These are phyloP conservation scores for Sporothrix luriei DNA, from an alignment of 2,329 filamentous ascomycete genomes.

Conservation along the genomic window DNA sequence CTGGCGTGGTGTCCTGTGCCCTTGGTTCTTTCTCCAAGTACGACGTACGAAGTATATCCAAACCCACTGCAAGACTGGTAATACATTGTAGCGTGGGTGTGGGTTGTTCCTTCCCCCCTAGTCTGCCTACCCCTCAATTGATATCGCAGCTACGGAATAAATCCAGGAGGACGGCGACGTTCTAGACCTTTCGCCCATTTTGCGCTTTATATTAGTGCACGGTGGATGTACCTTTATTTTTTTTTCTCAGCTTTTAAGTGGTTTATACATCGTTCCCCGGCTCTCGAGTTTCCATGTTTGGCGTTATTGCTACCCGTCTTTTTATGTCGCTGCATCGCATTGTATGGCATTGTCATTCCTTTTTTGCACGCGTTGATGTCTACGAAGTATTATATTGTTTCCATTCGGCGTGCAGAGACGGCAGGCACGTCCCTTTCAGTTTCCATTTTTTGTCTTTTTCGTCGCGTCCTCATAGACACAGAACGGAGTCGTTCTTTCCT, in stretches of 20 bases:
- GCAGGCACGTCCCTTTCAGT: constrained; percentile 12
- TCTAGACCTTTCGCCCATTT: constrained; percentile 32
- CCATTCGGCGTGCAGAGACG: constrained; percentile 22
- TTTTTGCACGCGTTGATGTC: constrained; percentile 7
- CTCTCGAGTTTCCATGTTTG: constrained; percentile 24
- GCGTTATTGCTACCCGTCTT: constrained; percentile 21
- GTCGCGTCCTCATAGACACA: constrained; percentile 9
- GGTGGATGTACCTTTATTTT: constrained; percentile 27
- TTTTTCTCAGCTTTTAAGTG: constrained; percentile 14
- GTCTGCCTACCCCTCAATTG: constrained; percentile 33
- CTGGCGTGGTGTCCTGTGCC: neutral
- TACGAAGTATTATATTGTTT: constrained; percentile 25
- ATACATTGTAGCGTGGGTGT: constrained; percentile 27
- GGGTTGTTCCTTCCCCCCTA: constrained; percentile 31
- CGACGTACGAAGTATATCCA: neutral
- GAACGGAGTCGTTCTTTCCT: constrained; percentile 4
- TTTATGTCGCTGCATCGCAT: constrained; percentile 16
- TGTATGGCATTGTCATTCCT: constrained; percentile 10
- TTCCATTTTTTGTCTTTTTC: neutral
- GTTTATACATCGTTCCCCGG: constrained; percentile 12
- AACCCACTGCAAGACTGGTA: constrained; percentile 16
- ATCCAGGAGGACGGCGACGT: constrained; percentile 31
- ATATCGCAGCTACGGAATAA: constrained; percentile 31
- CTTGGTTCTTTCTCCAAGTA: constrained; percentile 19
- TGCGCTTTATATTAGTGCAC: constrained; percentile 30